phyloP scores from a whole-genome alignment of 305 asterid species.

The Fraxinus platypoda region DNA sequence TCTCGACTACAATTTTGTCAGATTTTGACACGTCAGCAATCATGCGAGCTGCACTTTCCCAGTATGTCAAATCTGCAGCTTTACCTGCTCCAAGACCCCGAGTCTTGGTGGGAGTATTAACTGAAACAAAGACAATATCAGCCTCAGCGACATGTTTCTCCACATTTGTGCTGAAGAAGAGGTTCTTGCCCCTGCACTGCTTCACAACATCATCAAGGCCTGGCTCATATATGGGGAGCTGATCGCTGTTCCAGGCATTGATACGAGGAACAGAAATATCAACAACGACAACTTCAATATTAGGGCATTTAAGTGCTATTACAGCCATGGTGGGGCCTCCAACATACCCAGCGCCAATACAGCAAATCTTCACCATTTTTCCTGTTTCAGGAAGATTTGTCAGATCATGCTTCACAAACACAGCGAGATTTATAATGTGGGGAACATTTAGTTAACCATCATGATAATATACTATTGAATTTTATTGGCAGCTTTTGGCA shows the following conservation, averaged over 20 bases:
- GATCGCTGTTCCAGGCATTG: constrained; percentile 87
- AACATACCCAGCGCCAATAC: constrained; percentile 95
- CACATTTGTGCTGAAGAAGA: constrained; percentile 80
- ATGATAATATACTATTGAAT: neutral
- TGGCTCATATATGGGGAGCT: constrained; percentile 94
- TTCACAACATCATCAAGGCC: constrained; percentile 92
- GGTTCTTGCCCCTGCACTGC: constrained; percentile 83
- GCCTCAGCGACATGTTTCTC: constrained; percentile 76
- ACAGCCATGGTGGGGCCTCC: constrained; percentile 99
- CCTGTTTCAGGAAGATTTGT: constrained; percentile 5
- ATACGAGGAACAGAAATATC: constrained; percentile 83
- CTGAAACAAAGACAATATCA: constrained; percentile 75
- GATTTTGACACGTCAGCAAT: constrained; percentile 79
- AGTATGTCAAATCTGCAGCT: constrained; percentile 72
- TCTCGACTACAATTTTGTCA: constrained; percentile 75
- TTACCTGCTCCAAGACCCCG: constrained; percentile 84
- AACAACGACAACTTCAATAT: constrained; percentile 77
- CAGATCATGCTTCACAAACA: constrained; percentile 6
- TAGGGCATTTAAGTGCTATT: constrained; percentile 88
- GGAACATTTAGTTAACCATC: neutral
- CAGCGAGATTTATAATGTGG: neutral
- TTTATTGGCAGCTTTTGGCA: neutral
- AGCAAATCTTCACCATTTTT: constrained; percentile 91
- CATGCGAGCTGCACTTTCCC: constrained; percentile 91
- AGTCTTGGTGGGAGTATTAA: constrained; percentile 79